phyloP scores from a whole-genome alignment of 148 eudicot species.

The Vaccinium myrtillus region DNA sequence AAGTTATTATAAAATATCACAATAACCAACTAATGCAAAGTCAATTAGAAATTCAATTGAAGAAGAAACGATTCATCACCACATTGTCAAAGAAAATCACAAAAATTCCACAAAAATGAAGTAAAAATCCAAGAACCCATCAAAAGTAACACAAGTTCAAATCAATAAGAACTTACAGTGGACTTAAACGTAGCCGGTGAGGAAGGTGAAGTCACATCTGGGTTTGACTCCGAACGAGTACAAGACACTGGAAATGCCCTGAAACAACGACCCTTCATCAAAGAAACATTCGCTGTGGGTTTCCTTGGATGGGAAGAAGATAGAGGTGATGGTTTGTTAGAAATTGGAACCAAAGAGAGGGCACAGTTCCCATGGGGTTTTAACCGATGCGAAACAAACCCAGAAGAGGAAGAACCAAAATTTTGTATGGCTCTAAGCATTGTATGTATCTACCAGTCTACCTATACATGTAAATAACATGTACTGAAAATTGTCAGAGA shows the following conservation, averaged over 20 bases:
- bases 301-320: conserved; percentile 8
- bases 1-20: neutral
- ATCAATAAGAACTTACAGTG: conserved; percentile 29
- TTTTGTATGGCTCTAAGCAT: conserved; percentile 67
- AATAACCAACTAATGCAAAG: neutral
- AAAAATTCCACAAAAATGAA: neutral
- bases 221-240: conserved; percentile 51
- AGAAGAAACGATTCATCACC: neutral
- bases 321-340: conserved; percentile 6
- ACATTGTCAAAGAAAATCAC: neutral
- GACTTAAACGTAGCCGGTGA: conserved; percentile 39
- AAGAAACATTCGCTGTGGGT: conserved; percentile 11
- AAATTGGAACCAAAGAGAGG: conserved; percentile 38
- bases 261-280: conserved; percentile 24
- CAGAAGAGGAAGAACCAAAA: conserved; percentile 45
- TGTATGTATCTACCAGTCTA: conserved; percentile 2
- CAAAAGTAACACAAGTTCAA: neutral
- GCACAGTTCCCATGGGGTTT: conserved; percentile 32
- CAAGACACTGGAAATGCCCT: conserved; percentile 38
- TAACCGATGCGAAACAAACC: conserved; percentile 42
- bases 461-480: neutral
- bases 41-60: neutral
- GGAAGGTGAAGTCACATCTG: conserved; percentile 36
- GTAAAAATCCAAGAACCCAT: conserved; percentile 1
- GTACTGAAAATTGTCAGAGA: neutral